Evolutionary conservation across 2,329 filamentous ascomycete genomes (phyloP).

Genomic region (Colletotrichum siamense): DNA sequence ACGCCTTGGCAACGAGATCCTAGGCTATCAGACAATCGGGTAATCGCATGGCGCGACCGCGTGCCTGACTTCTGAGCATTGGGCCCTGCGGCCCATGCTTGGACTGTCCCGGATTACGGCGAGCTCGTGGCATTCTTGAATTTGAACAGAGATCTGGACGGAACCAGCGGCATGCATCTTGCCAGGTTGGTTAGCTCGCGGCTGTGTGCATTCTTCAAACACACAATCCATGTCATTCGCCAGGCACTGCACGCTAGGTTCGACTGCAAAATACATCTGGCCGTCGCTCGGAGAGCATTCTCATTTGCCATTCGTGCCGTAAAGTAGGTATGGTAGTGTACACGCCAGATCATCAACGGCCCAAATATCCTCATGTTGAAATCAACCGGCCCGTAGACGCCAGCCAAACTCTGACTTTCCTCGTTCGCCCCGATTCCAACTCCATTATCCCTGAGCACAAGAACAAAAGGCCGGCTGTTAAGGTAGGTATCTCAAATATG

Average conservation of each 20-base stretch:
- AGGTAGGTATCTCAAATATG: conserved; percentile 23
- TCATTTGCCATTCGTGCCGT: background rate
- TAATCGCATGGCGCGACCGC: background rate
- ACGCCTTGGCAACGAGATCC: background rate
- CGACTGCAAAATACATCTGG: background rate
- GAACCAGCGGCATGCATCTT: background rate
- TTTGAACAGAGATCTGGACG: background rate
- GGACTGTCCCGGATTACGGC: background rate
- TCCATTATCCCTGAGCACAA: conserved; percentile 19
- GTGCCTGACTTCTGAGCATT: background rate
- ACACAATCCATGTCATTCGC: background rate
- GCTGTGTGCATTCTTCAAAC: background rate
- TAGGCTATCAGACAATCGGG: background rate
- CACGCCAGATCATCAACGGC: background rate
- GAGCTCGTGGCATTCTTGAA: background rate
- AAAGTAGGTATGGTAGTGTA: conserved; percentile 3
- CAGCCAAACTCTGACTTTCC: background rate
- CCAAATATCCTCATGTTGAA: background rate
- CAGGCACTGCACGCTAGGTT: background rate
- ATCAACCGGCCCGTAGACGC: background rate
- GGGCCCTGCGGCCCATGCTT: background rate
- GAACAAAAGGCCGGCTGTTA: conserved; percentile 17
- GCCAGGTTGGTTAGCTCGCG: background rate
- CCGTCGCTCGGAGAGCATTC: background rate
- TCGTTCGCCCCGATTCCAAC: conserved; percentile 4